Base-by-base conservation (phyloP, 305 asterid genomes). In the Fraxinus nigra region DNA sequence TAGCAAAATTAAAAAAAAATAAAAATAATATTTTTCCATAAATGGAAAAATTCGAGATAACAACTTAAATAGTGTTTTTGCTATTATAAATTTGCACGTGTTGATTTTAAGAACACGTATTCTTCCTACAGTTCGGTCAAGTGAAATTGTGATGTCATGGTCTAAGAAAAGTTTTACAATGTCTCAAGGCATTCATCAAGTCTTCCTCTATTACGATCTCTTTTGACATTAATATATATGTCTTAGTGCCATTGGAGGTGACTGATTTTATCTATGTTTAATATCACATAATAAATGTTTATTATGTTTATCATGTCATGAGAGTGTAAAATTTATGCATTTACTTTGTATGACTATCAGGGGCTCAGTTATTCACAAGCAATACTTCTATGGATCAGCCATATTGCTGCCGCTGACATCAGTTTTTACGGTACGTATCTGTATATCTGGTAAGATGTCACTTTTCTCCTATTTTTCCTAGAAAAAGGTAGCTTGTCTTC, bases 311-410 rank as follows among this genome's bases (percentile, higher is more conserved):
- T 33, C 32, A 72, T 54, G 20, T 37, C 28, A 33, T 33, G 77
- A 14, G 37, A 18, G 30, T 76, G 37, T 81, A 82, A 78, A 76
- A 65, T 65, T 65, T 24, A 26, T 26, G 73, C 73, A 65, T 26
- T 46, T 51, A 33, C 84, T 1, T 20, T 80, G 24, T 56, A 40
- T 85, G 84, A 80, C 46, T 84, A 7, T 69, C 87, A 94, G 98
- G 97, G 99, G 99, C 79, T 80, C 95, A 46, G 87, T 90, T 85
- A 85, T 94, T 87, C 99, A 96, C 94, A 90, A 86, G 89, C 89
- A 91, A 78, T 93, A 89, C 92, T 91, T 96, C 26, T 96, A 96
- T 83, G 92, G 93, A 85, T 91, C 98, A 22, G 97, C 90, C 79
- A 37, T 87, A 30, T 80, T 95, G 94, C 93, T 95, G 84, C 99